phyloP scores from a whole-genome alignment of 768 basidiomycete genomes.

The Russula virescens region DNA sequence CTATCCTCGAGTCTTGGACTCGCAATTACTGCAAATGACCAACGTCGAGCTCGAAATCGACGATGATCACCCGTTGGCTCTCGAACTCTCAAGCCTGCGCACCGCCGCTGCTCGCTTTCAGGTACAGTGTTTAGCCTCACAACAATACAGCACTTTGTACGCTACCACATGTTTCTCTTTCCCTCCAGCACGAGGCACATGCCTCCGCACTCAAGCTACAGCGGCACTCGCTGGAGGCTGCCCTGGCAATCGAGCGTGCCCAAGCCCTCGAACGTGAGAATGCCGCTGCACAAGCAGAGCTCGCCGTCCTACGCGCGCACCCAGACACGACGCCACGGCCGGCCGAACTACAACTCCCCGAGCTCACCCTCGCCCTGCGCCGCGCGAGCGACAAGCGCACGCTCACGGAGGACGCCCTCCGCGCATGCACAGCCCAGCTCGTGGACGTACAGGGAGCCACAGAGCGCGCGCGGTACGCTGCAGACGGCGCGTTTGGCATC shows the following conservation, averaged over 20 bases:
- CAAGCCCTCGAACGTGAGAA: slow-evolving; percentile 56
- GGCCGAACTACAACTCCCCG: slow-evolving; percentile 36
- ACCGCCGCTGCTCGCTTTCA: slow-evolving; percentile 34
- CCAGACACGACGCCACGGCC: slow-evolving; percentile 41
- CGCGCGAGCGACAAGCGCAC: slow-evolving; percentile 63
- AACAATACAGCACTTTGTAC: background rate
- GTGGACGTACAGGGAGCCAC: slow-evolving; percentile 40
- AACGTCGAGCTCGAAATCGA: slow-evolving; percentile 22
- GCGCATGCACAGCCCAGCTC: slow-evolving; percentile 45
- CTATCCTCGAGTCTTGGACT: too few species aligned
- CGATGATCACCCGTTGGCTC: slow-evolving; percentile 36
- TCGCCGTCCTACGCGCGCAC: slow-evolving; percentile 47
- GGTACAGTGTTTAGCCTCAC: slow-evolving; percentile 24
- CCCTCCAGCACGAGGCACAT: slow-evolving; percentile 61
- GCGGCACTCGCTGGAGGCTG: slow-evolving; percentile 48
- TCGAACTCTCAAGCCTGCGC: slow-evolving; percentile 35
- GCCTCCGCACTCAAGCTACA: slow-evolving; percentile 61
- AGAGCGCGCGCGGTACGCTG: slow-evolving; percentile 36
- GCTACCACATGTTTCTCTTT: background rate
- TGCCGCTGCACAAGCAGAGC: slow-evolving; percentile 47
- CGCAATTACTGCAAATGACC: slow-evolving; percentile 12
- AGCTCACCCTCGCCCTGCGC: slow-evolving; percentile 65
- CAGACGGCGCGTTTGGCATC: slow-evolving; percentile 50
- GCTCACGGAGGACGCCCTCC: slow-evolving; percentile 51
- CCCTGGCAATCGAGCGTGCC: slow-evolving; percentile 43